A percentile compares a stretch with the other conserved stretches of the same genome.
phyloP scores from a whole-genome alignment of 805 yeast genomes.

The Lachancea lanzarotensis region DNA sequence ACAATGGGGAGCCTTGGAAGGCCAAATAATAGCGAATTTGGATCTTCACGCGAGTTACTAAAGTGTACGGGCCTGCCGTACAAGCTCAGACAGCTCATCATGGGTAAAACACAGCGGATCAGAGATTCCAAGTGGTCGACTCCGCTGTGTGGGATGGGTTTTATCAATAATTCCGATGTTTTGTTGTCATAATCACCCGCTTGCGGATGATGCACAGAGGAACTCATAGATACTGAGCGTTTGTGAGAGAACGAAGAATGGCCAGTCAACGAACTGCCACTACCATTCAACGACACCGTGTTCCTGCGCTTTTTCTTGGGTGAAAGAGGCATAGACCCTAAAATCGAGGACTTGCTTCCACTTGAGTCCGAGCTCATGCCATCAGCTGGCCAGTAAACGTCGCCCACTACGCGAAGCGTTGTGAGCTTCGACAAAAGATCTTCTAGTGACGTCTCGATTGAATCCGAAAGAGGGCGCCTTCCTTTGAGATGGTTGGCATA shows the following conservation, averaged over 20 bases:
- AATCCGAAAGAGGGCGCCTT: not conserved
- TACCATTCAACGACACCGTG: not conserved
- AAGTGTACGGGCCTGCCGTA: conserved; percentile 71
- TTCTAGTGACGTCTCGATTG: conserved; percentile 1
- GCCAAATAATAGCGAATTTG: conserved; percentile 56
- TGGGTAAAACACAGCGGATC: conserved; percentile 59
- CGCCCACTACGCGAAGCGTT: conserved; percentile 7
- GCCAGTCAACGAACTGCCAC: too few relatives aligned
- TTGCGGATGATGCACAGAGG: conserved; percentile 3
- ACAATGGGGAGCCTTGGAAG: conserved; percentile 67
- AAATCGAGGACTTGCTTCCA: conserved; percentile 8
- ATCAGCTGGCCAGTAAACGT: conserved; percentile 6
- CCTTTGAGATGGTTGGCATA: not conserved
- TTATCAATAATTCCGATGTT: conserved; percentile 37
- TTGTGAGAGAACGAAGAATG: not conserved
- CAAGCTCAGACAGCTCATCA: conserved; percentile 56
- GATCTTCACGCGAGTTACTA: conserved; percentile 45
- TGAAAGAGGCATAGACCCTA: not conserved
- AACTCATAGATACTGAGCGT: conserved; percentile 8
- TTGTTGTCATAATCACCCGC: conserved; percentile 2
- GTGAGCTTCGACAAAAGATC: conserved; percentile 5
- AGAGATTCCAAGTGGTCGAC: conserved; percentile 61
- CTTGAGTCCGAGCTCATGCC: conserved; percentile 4
- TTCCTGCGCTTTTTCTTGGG: conserved; percentile 4
- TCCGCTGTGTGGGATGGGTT: conserved; percentile 64